phyloP scores from a whole-genome alignment of 1,284 basidiomycete species.

The Ganoderma resinaceum region DNA sequence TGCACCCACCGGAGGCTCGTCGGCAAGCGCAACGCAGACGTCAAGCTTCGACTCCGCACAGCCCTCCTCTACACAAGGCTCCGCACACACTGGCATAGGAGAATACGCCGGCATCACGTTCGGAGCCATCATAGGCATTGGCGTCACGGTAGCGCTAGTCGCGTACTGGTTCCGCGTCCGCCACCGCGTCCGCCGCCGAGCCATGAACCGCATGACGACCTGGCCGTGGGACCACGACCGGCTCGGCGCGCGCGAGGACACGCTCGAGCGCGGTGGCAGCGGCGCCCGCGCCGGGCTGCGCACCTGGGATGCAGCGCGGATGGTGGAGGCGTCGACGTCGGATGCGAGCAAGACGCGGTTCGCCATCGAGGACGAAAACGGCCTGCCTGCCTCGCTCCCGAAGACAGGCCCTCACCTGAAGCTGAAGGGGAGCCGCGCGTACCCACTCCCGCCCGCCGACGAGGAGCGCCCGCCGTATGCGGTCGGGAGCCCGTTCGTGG shows the following conservation, averaged over 20 bases:
- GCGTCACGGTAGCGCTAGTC: constrained; percentile 46
- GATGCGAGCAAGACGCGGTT: constrained; percentile 5
- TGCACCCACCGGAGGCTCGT: neutral
- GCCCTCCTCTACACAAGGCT: neutral
- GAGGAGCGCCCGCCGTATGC: constrained; percentile 19
- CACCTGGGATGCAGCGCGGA: neutral
- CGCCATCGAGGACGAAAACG: constrained; percentile 5
- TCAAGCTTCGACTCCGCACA: constrained; percentile 8
- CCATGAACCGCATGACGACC: constrained; percentile 34
- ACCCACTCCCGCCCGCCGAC: constrained; percentile 22
- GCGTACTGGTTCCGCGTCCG: constrained; percentile 50
- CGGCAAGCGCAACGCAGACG: neutral
- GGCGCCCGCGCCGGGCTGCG: neutral
- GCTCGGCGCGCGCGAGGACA: constrained; percentile 22
- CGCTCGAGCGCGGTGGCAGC: constrained; percentile 16
- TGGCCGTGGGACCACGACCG: constrained; percentile 41
- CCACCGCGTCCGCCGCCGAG: constrained; percentile 41
- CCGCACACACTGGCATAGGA: neutral
- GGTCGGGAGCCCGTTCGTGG: constrained; percentile 38
- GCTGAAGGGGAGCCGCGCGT: constrained; percentile 9
- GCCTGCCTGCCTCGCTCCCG: neutral
- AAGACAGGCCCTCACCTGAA: neutral
- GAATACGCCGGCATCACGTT: constrained; percentile 42
- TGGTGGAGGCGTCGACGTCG: neutral
- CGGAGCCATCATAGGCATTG: constrained; percentile 48